Evolutionary conservation across 495 filamentous ascomycete genomes (phyloP).

Genomic region (Wilcoxina mikolae): DNA sequence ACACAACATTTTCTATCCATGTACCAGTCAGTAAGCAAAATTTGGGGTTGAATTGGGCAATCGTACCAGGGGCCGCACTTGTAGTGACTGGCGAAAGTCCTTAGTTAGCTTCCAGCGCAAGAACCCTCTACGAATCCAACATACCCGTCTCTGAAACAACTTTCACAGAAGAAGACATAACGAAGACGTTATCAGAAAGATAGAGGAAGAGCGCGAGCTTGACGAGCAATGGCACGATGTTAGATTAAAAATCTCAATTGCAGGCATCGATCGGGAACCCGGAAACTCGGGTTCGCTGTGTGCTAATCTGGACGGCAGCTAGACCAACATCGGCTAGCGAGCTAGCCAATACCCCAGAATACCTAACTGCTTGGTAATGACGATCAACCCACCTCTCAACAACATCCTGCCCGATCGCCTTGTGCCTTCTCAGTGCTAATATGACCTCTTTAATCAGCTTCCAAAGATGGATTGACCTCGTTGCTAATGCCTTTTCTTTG

Average conservation of each 20-base stretch:
- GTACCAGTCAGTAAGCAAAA: background rate
- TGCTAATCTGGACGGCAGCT: too few relatives aligned
- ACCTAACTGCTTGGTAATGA: background rate
- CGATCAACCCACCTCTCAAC: background rate
- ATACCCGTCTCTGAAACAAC: background rate
- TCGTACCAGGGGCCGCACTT: slow-evolving; percentile 8
- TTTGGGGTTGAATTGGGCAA: background rate
- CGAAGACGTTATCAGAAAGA: background rate
- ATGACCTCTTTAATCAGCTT: background rate
- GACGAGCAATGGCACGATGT: too few relatives aligned
- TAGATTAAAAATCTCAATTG: too few relatives aligned
- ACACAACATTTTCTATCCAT: slow-evolving; percentile 11
- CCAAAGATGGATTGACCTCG: background rate
- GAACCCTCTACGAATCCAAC: background rate
- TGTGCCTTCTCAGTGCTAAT: background rate
- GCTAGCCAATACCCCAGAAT: too few relatives aligned
- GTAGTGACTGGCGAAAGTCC: slow-evolving; percentile 5
- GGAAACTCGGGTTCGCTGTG: background rate
- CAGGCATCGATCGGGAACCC: background rate
- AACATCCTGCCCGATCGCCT: background rate
- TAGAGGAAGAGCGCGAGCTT: too few relatives aligned
- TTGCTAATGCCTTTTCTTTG: slow-evolving; percentile 16
- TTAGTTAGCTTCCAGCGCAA: background rate
- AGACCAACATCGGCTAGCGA: too few relatives aligned
- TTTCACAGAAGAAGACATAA: background rate